Evolutionary conservation across 176 grass and related monocot genomes (phyloP).

Genomic region (Melocanna baccifera): DNA sequence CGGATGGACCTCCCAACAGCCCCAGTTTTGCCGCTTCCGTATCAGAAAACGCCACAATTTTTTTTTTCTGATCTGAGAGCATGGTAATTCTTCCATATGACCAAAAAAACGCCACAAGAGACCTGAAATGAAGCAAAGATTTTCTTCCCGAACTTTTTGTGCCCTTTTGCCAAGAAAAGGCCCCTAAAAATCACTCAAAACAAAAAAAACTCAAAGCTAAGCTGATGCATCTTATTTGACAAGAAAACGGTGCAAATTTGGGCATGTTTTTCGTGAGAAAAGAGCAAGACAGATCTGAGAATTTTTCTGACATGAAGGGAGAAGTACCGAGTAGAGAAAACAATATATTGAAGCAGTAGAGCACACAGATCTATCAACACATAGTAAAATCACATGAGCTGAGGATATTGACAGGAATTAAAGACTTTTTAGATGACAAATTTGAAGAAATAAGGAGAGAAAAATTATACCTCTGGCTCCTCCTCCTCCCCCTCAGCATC

Average conservation of each 20-base stretch:
- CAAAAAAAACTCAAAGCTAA: not conserved
- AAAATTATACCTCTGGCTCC: conserved; percentile 41
- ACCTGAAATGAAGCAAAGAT: not conserved
- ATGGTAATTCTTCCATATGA: not conserved
- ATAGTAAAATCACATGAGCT: not conserved
- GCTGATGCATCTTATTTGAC: not conserved
- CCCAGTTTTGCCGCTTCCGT: not conserved
- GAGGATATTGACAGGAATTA: not conserved
- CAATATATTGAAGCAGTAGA: not conserved
- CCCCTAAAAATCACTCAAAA: not conserved
- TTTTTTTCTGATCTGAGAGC: not conserved
- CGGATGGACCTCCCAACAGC: too few relatives aligned
- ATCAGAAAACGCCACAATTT: too few relatives aligned
- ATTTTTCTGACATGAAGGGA: too few relatives aligned
- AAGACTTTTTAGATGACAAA: not conserved
- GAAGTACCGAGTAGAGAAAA: not conserved
- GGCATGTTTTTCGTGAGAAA: not conserved
- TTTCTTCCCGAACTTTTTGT: not conserved
- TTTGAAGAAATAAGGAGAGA: not conserved
- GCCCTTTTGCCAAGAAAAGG: not conserved
- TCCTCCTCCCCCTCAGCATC: conserved; percentile 28
- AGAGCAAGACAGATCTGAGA: too few relatives aligned
- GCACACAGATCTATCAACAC: not conserved
- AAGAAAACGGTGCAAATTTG: not conserved
- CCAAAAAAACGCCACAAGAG: not conserved